Base-by-base conservation (phyloP, 257 asterid species). In the Gentiana dahurica region DNA sequence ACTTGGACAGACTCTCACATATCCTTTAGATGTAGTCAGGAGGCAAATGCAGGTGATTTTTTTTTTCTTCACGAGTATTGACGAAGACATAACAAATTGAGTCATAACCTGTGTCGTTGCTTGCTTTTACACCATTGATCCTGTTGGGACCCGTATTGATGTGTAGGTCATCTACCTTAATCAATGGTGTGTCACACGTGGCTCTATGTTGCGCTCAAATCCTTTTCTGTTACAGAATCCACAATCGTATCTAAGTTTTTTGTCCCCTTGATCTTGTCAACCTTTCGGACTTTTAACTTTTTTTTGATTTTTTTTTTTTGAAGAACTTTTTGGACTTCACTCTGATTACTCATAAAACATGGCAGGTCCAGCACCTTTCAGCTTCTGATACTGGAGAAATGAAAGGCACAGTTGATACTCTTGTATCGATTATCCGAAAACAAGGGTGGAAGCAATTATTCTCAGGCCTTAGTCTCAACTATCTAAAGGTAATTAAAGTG, bases 381-480 rank as follows among this genome's bases (percentile, higher is more conserved):
- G 76, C 63, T 37, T 72, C 85, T 13, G 72, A 68, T 47, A 68
- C 60, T 62, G 66, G 53, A 37, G 76, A 80, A 7, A 70, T 55
- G 77, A 73, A 65, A 65, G 94, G 95, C 61, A 90, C 96, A 10
- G 3, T 63, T 0, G 87, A 77, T 57, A 77, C 92, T 48, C 94
- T 90, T 12, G 73, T 70, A 49, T 59, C 53, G 75, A 87, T 87
- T 51, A 61, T 73, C 65, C 78, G 12, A 61, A 79, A 68, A 51
- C 78, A 85, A 63, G 98, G 98, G 54, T 84, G 96, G 96, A 82
- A 80, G 69, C 98, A 84, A 10, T 71, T 90, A 33, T 90, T 87
- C 76, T 82, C 96, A 0, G 98, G 96, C 67, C 98, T 90, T 50
- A 90, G 96, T 83, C 85, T 90, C 70, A 90, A 90, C 77, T 90